Evolutionary conservation across 2,329 filamentous ascomycete species (phyloP).

Genomic region (Calycina marina): DNA sequence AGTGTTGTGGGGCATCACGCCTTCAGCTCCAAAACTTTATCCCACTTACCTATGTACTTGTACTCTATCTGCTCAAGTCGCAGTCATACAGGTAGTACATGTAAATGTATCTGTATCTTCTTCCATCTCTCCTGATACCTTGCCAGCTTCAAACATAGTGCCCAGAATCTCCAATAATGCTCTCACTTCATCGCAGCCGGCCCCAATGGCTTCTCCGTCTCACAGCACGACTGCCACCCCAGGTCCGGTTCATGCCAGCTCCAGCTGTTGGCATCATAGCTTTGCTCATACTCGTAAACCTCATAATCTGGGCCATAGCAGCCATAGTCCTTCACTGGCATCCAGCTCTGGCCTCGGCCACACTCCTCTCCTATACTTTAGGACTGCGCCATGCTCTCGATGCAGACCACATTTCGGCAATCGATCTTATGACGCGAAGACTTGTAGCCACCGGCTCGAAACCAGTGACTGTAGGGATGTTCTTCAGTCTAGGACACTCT

Average conservation of each 20-base stretch:
- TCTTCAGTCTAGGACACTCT: constrained; percentile 85
- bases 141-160: too few species aligned
- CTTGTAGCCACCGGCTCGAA: constrained; percentile 73
- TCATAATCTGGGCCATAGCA: constrained; percentile 38
- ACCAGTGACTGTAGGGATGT: constrained; percentile 85
- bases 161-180: too few species aligned
- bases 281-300: constrained; percentile 37
- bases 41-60: too few species aligned
- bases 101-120: too few species aligned
- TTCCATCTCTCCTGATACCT: neutral
- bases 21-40: too few species aligned
- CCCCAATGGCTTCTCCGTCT: neutral
- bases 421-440: constrained; percentile 86
- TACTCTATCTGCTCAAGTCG: too few species aligned
- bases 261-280: constrained; percentile 29
- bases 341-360: constrained; percentile 57
- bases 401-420: constrained; percentile 81
- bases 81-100: too few species aligned
- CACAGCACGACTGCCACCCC: neutral
- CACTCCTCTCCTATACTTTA: constrained; percentile 73
- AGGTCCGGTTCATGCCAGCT: constrained; percentile 10
- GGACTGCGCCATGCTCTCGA: constrained; percentile 91
- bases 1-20: too few species aligned
- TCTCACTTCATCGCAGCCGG: neutral
- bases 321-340: constrained; percentile 37